Conservation (phyloP, 1,284 basidiomycete genomes). For the Rhodotorula sp. region DNA sequence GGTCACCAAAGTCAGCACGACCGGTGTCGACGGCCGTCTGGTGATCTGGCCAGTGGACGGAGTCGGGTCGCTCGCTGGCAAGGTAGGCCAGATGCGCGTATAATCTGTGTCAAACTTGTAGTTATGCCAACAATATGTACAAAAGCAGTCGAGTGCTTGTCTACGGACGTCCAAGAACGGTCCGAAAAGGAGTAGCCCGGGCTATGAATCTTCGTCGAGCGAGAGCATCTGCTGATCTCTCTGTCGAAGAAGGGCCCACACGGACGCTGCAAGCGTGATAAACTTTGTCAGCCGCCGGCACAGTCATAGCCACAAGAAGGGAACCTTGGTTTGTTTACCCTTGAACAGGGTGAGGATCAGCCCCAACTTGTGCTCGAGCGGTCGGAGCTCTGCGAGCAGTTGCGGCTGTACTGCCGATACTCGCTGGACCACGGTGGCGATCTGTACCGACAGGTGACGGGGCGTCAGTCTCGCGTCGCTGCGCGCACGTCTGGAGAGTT, state of each 20-base stretch:
- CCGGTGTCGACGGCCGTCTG: constrained; percentile 90
- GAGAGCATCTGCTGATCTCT: constrained; percentile 57
- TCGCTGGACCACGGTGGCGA: constrained; percentile 44
- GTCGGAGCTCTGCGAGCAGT: constrained; percentile 73
- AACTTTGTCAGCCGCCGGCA: constrained; percentile 11
- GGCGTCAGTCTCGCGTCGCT: constrained; percentile 38
- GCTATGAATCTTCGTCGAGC: constrained; percentile 48
- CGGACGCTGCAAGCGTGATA: constrained; percentile 67
- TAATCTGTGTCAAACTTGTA: constrained; percentile 20
- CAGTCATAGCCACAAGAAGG: constrained; percentile 21
- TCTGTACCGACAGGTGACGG: constrained; percentile 44
- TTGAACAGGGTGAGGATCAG: constrained; percentile 71
- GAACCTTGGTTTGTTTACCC: not conserved
- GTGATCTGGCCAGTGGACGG: constrained; percentile 81
- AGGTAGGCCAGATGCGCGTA: constrained; percentile 26
- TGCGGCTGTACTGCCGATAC: constrained; percentile 66
- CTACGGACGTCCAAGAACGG: not conserved
- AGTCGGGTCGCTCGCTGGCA: constrained; percentile 24
- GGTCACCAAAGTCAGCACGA: constrained; percentile 78
- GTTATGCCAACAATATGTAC: constrained; percentile 6
- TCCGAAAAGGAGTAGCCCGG: not conserved
- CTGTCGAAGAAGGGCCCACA: constrained; percentile 82
- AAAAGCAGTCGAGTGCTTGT: not conserved
- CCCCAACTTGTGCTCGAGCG: constrained; percentile 91
- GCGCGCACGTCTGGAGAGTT: not conserved